Percentiles rank a stretch among this genome's conserved stretches.
Conservation (phyloP, 1,139 yeast species). For the Pichiaceae sp. region DNA sequence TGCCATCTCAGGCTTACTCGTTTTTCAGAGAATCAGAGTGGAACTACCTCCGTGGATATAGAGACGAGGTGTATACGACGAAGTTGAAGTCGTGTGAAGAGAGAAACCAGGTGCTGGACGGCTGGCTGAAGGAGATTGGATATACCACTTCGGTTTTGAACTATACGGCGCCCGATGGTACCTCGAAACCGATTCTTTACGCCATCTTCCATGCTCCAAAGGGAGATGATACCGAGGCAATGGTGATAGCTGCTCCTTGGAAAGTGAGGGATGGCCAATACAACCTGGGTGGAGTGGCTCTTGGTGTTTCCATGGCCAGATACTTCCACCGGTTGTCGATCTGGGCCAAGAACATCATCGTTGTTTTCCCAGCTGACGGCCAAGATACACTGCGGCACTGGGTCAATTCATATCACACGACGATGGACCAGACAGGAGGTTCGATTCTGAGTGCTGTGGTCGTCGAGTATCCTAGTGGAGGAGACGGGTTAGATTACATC, state of each 20-base stretch:
- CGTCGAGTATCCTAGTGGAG: conserved; percentile 62
- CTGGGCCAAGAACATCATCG: conserved; percentile 90
- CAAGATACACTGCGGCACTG: conserved; percentile 67
- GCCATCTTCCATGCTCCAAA: conserved; percentile 88
- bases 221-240: conserved; percentile 94
- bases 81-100: conserved; percentile 27
- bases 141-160: conserved; percentile 46
- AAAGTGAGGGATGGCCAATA: conserved; percentile 41
- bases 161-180: conserved; percentile 10
- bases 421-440: conserved; percentile 88
- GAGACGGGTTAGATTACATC: conserved; percentile 64
- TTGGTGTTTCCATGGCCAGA: conserved; percentile 65
- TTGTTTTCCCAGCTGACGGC: conserved; percentile 75
- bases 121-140: conserved; percentile 69
- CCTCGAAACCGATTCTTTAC: conserved; percentile 39
- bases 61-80: conserved; percentile 43
- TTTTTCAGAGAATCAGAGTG: conserved; percentile 93
- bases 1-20: conserved; percentile 93
- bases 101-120: conserved; percentile 38
- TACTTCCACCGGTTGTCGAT: conserved; percentile 81
- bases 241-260: conserved; percentile 92
- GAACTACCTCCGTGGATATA: conserved; percentile 82
- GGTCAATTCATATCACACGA: conserved; percentile 91
- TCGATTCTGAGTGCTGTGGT: conserved; percentile 88
- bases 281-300: conserved; percentile 76